Evolutionary conservation across 1,139 yeast genomes (phyloP), one percentile per base, ranked within the genome.

Genomic region (Lodderomyces pseudojiufengensis): DNA sequence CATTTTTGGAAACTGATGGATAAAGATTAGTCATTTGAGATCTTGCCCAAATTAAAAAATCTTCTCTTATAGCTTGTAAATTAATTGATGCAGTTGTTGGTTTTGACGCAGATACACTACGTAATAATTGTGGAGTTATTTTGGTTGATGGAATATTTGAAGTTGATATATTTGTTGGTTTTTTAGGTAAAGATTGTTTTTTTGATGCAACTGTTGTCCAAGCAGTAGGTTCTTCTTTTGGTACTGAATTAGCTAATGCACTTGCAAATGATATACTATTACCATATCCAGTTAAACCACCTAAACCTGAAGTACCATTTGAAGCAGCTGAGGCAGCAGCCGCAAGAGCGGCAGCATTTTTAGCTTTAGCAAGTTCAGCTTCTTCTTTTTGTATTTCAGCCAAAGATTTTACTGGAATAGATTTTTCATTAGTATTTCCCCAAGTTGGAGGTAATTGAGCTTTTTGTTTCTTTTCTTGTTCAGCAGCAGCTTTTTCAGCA

Each of bases 41-140:
- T 51, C 92, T 78, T 47, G 95, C 87, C 97, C 97, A 92, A 29
- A 74, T 68, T 40, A 88, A 58, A 47, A 90, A 87, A 43, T 86
- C 95, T 53, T 84, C 79, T 51, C 67, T 62, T 22, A 63, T 45
- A 1, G 63, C 63, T 22, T 63, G 50, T 5, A 64, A 46, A 33
- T 57, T 55, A 23, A 61, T 47, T 15, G 59, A 36, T 2, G 65
- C 39, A 7, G 62, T 39, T 10, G 57, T 36, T 9, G 59, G 54
- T 18, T 61, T 43, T 8, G 65, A 41, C 1, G 74, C 69, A 21
- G 78, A 67, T 9, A 72, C 72, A 27, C 69, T 60, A 49, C 77
- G 67, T 42, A 74, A 59, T 26, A 63, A 48, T 34, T 71, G 73
- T 5, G 81, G 78, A 33, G 55, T 62, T 13, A 61, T 46, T 31